Base-by-base conservation (phyloP, 495 filamentous ascomycete species). In the Saxophila tyrrhenica region DNA sequence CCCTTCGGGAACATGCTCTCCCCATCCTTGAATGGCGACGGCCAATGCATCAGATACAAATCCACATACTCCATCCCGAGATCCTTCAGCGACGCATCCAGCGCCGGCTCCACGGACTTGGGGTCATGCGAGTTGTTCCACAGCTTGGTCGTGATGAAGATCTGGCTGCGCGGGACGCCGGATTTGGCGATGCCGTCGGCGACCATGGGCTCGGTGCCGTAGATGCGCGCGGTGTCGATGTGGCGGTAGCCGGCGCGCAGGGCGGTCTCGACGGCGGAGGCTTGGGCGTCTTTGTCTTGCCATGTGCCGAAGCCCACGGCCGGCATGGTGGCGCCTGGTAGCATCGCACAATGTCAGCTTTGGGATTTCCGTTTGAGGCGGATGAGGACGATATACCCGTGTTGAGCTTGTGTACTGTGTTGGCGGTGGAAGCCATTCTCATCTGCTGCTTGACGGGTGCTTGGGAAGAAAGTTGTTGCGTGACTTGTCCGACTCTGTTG, bases 221-320 rank as follows among this genome's bases (percentile, higher is more conserved):
- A 66, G 39, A 60, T 64, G 60, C 69, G 61, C n/a, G 60, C 60
- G 9, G 54, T 61, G 38, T 65, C 63, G 35, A 65, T 65, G 29
- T 65, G 63, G 22, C 63, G 52, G 58, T 65, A 65, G 5, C 63
- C 63, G 17, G 42, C 25, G 32, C 61, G 63, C 25, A 65, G 49
- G 5, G 61, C 64, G 2, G 51, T 60, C 9, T 43, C 15, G 21
- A 69, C 66, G 7, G 66, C 66, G 44, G 21, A 29, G 46, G 66
- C 64, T 42, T 70, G 64, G 23, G 60, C 61, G 11, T 66, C 65
- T 17, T 53, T 53, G 53, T 71, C 69, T 47, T 69, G 69, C 70
- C 76, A 79, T 21, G 76, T 78, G n/a, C 76, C 76, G 23, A 78
- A 70, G 23, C 76, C 76, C 15, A 78, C 42, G 1, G 63, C 57